Conservation (phyloP, 208 protist genomes). For the Trypanosoma caninum region DNA sequence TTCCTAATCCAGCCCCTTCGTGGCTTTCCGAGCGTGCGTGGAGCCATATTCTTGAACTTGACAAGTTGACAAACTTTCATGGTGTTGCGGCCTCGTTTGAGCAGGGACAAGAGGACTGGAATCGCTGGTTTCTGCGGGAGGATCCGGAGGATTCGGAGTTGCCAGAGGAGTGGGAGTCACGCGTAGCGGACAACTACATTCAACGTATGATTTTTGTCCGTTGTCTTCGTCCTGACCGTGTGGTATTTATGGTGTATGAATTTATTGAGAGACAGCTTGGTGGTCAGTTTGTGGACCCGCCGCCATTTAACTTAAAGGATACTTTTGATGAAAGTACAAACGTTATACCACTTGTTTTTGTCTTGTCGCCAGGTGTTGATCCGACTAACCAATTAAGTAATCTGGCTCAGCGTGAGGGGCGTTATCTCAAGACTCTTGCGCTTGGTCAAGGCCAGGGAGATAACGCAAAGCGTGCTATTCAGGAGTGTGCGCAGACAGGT, state of each 20-base stretch:
- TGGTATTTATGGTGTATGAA: constrained; percentile 95
- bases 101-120: constrained; percentile 93
- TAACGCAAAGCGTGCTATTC: constrained; percentile 92
- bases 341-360: constrained; percentile 96
- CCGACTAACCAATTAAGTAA: constrained; percentile 92
- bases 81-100: constrained; percentile 95
- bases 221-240: constrained; percentile 96
- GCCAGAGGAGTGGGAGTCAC: constrained; percentile 95
- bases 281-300: constrained; percentile 95
- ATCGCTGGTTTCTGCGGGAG: constrained; percentile 92
- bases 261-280: constrained; percentile 96
- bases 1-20: constrained; percentile 92
- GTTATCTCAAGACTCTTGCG: constrained; percentile 91
- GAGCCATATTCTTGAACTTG: constrained; percentile 97
- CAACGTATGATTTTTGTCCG: constrained; percentile 97
- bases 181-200: constrained; percentile 88
- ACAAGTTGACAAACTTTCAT: constrained; percentile 95
- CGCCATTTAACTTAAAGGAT: constrained; percentile 94
- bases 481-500: constrained; percentile 91
- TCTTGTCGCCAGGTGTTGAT: constrained; percentile 97
- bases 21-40: constrained; percentile 96
- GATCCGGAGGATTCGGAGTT: constrained; percentile 94
- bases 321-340: constrained; percentile 93
- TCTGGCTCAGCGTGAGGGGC: constrained; percentile 84
- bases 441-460: constrained; percentile 97